Base-by-base conservation (phyloP, 345 rosid genomes). In the Aquilaria yunnanensis region DNA sequence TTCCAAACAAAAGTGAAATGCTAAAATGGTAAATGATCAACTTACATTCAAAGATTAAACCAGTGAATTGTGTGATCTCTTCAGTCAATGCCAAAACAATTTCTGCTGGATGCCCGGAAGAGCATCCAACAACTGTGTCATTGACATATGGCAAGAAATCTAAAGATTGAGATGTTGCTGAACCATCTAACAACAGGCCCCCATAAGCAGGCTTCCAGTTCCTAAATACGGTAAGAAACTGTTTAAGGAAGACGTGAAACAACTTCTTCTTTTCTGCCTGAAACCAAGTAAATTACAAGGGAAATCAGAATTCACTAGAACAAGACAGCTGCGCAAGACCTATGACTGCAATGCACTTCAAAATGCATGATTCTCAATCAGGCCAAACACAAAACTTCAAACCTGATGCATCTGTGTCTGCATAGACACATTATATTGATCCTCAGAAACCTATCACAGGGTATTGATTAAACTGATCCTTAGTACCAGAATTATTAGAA, bases 91-190 rank as follows among this genome's bases (percentile, higher is more conserved):
- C 13, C 68, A 69, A 50, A 77, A 86, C 77, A 47, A 82, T 61
- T 69, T 77, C 89, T 62, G 89, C 67, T 32, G 93, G 93, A 73
- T 86, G 93, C 59, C 87, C 93, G n/a, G 64, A 72, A 54, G 69
- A 77, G 77, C 89, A 86, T 47, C 89, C 93, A 64, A 77, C 66
- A 52, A 77, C 70, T 5, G 71, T 54, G 56, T 76, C 80, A 65
- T 69, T 68, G 29, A 33, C 46, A 30, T 34, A 62, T 56, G 63
- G 54, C 23, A 62, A 63, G 65, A 74, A 63, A 60, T 81, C 89
- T 51, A 64, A 23, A 2, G 67, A 55, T 59, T 68, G 83, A 50
- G 60, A 66, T 66, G 69, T 54, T 13, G 47, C 54, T 61, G 81
- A 62, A 61, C 73, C 62, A 63, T 78, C 89, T 14, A 70, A 62